These are phyloP conservation scores for Talaromyces sp. DNA, from an alignment of 2,329 filamentous ascomycete species.

Conservation along the genomic window DNA sequence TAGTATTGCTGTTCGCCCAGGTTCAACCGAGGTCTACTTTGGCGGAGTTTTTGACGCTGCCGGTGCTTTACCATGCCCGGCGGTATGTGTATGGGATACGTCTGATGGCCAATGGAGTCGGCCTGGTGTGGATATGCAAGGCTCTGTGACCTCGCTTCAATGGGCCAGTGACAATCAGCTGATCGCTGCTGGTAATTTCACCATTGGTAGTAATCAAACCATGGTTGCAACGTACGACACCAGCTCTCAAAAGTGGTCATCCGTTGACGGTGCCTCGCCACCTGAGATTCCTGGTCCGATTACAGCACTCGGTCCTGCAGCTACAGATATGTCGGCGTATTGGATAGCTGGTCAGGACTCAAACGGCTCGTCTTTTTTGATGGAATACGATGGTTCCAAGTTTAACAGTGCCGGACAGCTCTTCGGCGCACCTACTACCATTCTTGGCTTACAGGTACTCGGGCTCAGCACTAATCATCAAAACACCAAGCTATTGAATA, in stretches of 20 bases:
- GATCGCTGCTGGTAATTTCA: constrained; percentile 72
- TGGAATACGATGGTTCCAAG: constrained; percentile 70
- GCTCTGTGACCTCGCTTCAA: constrained; percentile 64
- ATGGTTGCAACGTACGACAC: constrained; percentile 70
- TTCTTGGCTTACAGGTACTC: constrained; percentile 79
- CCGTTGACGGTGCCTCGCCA: constrained; percentile 50
- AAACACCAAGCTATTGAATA: constrained; percentile 57
- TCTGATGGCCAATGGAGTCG: constrained; percentile 70
- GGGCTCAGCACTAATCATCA: constrained; percentile 64
- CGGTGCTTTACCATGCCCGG: constrained; percentile 74
- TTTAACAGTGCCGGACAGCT: constrained; percentile 63
- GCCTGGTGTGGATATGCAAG: constrained; percentile 66
- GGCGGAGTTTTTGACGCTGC: constrained; percentile 79
- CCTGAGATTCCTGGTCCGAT: constrained; percentile 69
- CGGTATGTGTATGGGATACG: constrained; percentile 74
- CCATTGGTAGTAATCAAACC: constrained; percentile 58
- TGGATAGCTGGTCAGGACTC: constrained; percentile 73
- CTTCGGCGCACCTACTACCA: constrained; percentile 60
- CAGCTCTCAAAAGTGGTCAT: constrained; percentile 59
- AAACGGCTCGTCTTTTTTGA: constrained; percentile 68
- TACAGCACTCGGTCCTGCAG: constrained; percentile 68
- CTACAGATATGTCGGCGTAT: constrained; percentile 63
- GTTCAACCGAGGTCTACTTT: constrained; percentile 71
- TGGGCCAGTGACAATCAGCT: constrained; percentile 71
- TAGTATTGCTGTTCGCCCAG: constrained; percentile 66